Evolutionary conservation across 2,329 filamentous ascomycete genomes (phyloP), one percentile per base, ranked within the genome.

Genomic region (Paracoccidioides brasiliensis): DNA sequence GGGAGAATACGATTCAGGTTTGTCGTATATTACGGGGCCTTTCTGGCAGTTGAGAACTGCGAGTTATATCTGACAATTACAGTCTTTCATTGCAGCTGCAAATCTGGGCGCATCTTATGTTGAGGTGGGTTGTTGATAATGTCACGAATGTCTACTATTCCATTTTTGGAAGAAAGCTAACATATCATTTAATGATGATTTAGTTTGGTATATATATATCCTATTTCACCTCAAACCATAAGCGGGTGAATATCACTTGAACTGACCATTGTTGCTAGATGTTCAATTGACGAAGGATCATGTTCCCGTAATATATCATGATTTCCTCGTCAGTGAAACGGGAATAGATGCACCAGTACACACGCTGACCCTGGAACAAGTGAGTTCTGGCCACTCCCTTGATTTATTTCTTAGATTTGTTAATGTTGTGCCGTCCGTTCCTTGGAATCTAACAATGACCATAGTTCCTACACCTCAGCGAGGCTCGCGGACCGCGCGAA

Each of bases 251-350:
- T 7, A 32, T 41, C n/a, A 12, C 41, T 41, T 15, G 37, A 5
- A 37, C 62, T 62, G 82, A 86, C 49, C 82, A 85, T 63, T 84
- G 41, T 22, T 56, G 54, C 8, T 86, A 65, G 93, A 98, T 67
- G 93, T 98, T 0, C 93, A 98, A 68, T 76, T 98, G 42, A 98
- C 93, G n/a, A 98, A 98, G 67, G 93, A 98, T 67, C 90, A 94
- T 64, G 90, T 98, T 1, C 93, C 93, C 0, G 91, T 98, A 61
- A 95, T 98, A 64, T 98, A 98, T 67, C 93, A 98, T 67, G 93
- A 98, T 70, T 98, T 98, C 66, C 78, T 97, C 12, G 93, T 98
- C 68, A 95, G 90, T 67, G 93, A 98, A 72, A 97, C 93, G 0
- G 93, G 94, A 8, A 93, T 96, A 54, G 93, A 98, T 66, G 93